Evolutionary conservation across 192 early-diverging fungal species (phyloP), one percentile per base, ranked within the genome.

Genomic region (Dimargaris xerosporica): DNA sequence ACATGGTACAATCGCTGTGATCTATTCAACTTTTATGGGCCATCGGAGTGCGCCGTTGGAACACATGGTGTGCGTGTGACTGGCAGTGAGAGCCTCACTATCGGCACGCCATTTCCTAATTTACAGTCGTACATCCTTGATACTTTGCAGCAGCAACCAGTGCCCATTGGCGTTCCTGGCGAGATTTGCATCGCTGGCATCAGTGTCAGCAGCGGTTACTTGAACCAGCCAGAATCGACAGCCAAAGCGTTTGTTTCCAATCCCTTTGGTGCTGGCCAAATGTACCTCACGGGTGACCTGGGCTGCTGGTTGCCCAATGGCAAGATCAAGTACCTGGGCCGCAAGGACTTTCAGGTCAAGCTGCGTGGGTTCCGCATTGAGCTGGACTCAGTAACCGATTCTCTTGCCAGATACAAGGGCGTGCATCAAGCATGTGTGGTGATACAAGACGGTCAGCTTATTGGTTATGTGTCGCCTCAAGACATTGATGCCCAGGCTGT

Each of bases 381-480:
- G 53, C 26, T 54, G 29, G 29, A 17, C 5, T n/a, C n/a, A n/a
- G n/a, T n/a, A n/a, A n/a, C n/a, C n/a, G n/a, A n/a, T n/a, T n/a
- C n/a, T n/a, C n/a, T n/a, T n/a, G n/a, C n/a, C n/a, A n/a, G n/a
- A n/a, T n/a, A n/a, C n/a, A n/a, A 3, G 54, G 58, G n/a, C n/a
- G n/a, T n/a, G n/a, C n/a, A n/a, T n/a, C n/a, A n/a, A n/a, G n/a
- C n/a, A n/a, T n/a, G n/a, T 29, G 73, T 72, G 0, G 19, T 74
- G 13, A 65, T 69, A 10, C 15, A 10, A 10, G 13, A 51, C 5
- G 3, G 68, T 1, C 19, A 41, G n/a, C 54, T 75, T 42, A 59
- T 75, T 23, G 67, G 17, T 12, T 75, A 62, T 64, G 29, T 67
- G 15, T 45, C 68, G 4, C 74, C 74, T 15, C 15, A 12, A 4